A percentile compares a stretch with the other conserved stretches of the same genome.
Evolutionary conservation across 805 yeast species (phyloP).

Genomic region (Kazachstania kunashirensis): DNA sequence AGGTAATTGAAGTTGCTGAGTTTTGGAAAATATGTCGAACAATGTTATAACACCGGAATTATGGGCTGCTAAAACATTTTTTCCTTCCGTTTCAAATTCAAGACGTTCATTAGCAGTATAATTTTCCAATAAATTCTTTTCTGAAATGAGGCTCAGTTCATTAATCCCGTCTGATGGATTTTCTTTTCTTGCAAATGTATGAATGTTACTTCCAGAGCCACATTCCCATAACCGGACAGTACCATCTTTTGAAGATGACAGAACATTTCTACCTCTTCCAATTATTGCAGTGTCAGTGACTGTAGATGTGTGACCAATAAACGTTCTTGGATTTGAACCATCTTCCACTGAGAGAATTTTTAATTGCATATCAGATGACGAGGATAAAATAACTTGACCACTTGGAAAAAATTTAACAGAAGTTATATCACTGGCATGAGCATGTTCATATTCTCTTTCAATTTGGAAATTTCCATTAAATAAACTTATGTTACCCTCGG

Average conservation of each 20-base stretch:
- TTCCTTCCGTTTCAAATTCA: slow-evolving; percentile 43
- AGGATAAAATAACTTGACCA: slow-evolving; percentile 47
- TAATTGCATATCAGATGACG: slow-evolving; percentile 49
- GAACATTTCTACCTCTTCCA: slow-evolving; percentile 59
- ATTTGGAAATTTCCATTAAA: slow-evolving; percentile 10
- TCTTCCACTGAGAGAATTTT: slow-evolving; percentile 50
- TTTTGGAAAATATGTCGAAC: slow-evolving; percentile 32
- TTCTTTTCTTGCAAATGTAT: slow-evolving; percentile 32
- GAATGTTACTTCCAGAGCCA: slow-evolving; percentile 41
- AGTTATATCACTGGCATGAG: slow-evolving; percentile 44
- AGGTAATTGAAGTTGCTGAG: slow-evolving; percentile 19
- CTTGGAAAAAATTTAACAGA: slow-evolving; percentile 50
- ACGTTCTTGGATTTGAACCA: slow-evolving; percentile 41
- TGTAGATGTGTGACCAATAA: slow-evolving; percentile 40
- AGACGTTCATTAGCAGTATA: slow-evolving; percentile 25
- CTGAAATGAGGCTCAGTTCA: slow-evolving; percentile 9
- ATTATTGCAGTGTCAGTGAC: slow-evolving; percentile 43
- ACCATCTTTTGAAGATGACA: slow-evolving; percentile 49
- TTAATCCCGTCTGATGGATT: slow-evolving; percentile 32
- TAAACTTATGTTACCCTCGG: slow-evolving; percentile 28
- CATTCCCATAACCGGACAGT: slow-evolving; percentile 60
- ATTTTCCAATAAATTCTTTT: not conserved
- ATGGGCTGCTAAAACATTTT: slow-evolving; percentile 36
- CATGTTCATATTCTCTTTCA: slow-evolving; percentile 22
- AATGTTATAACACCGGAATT: slow-evolving; percentile 31